Base-by-base conservation (phyloP, 1,139 yeast genomes). In the Groenewaldozyma sp. region DNA sequence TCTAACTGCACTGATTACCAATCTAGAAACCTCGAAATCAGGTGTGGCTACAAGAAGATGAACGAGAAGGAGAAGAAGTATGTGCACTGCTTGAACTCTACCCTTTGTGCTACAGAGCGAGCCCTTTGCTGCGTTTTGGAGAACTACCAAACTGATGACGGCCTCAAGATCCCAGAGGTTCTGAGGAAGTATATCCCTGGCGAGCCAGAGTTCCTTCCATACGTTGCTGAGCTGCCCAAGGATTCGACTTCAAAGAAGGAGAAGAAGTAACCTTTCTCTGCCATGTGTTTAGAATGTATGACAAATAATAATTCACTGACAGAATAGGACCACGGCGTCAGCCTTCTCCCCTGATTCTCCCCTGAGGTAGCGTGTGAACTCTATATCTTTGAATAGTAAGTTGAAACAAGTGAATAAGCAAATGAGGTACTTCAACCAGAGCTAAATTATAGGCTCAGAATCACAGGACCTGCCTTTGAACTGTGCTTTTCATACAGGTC, bases 1-100 rank as follows among this genome's bases (percentile, higher is more conserved):
- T 88, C 97, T 46, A 91, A 91, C 75, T 91, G 99, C 76, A 93
- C 98, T 44, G 99, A 91, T 68, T 91, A 91, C 70, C 99, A 91
- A 71, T 83, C 97, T 36, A 82, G 99, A 73, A 88, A 88, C 73
- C 74, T 93, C 62, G 98, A 91, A 70, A 91, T 91, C 60, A 82
- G 98, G 75, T 91, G 96, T 67, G 99, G 99, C 63, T 83, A 88
- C 58, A 91, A 91, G 73, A 87, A 91, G 69, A 79, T 81, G 72
- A 86, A 86, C 65, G 96, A 88, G 68, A 79, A 80, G 54, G 96
- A 88, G 62, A 91, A 91, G 87, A 88, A 83, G 66, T 91, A 91
- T 64, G 99, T 93, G 44, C 99, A 91, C 68, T 91, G 98, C 70
- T 76, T 91, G 71, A 91, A 91, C 76, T 86, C 96, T 39, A 91